A percentile compares a stretch with the other conserved stretches of the same genome.
Conservation (phyloP, 192 early-diverging fungal species). For the Umbelopsis ramanniana region DNA sequence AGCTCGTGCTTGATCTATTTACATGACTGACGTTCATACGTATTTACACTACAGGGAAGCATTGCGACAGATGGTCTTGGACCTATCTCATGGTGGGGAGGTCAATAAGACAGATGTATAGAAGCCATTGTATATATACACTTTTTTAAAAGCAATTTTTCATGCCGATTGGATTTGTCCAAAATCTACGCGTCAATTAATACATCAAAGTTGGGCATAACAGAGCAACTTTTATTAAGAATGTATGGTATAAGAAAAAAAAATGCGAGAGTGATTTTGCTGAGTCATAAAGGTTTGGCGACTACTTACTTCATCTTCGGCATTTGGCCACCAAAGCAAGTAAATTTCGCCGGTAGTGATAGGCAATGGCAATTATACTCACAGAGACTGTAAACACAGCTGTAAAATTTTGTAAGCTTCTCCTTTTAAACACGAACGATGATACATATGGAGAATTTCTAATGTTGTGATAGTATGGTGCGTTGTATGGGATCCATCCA, state of each 20-base stretch:
- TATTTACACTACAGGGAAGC: conserved; percentile 50
- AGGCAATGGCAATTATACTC: neutral
- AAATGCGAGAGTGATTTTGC: neutral
- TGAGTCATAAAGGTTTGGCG: neutral
- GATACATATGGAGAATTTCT: neutral
- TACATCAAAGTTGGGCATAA: neutral
- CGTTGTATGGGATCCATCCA: neutral
- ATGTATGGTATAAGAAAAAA: neutral
- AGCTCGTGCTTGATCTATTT: neutral
- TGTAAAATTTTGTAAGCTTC: neutral
- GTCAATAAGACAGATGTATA: conserved; percentile 14
- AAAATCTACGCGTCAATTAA: neutral
- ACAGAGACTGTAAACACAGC: neutral
- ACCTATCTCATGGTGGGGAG: conserved; percentile 72
- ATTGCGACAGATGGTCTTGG: conserved; percentile 75
- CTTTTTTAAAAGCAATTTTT: neutral
- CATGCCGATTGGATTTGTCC: neutral
- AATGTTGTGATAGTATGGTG: neutral
- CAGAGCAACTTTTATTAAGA: neutral
- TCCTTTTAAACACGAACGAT: neutral
- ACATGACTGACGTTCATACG: neutral
- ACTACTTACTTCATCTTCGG: neutral
- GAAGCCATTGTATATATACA: conserved; percentile 6
- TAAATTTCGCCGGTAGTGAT: neutral
- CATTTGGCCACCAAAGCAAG: neutral